phyloP scores from a whole-genome alignment of 805 yeast genomes.

The Hanseniaspora mollemarum region DNA sequence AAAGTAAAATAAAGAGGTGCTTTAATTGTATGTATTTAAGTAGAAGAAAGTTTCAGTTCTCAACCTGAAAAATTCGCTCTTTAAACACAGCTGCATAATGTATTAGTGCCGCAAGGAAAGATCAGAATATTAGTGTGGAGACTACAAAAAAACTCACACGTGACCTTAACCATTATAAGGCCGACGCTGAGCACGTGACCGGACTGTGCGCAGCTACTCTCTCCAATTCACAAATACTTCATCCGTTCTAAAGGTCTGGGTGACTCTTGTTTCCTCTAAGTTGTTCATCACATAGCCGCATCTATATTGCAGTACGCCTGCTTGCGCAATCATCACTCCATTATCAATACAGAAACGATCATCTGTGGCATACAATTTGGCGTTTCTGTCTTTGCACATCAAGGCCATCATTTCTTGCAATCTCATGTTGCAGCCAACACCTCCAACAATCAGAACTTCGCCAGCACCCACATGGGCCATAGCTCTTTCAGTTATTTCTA shows the following conservation, averaged over 20 bases:
- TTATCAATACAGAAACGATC: slow-evolving; percentile 95
- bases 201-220: too few relatives aligned
- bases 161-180: too few relatives aligned
- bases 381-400: slow-evolving; percentile 79
- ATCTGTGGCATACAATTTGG: slow-evolving; percentile 87
- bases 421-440: slow-evolving; percentile 92
- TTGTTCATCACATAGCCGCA: slow-evolving; percentile 55
- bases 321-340: slow-evolving; percentile 98
- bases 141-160: too few relatives aligned
- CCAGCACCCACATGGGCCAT: slow-evolving; percentile 90
- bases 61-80: too few relatives aligned
- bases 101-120: too few relatives aligned
- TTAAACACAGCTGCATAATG: too few relatives aligned
- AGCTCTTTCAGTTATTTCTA: slow-evolving; percentile 94
- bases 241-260: slow-evolving; percentile 89
- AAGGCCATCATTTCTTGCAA: slow-evolving; percentile 92
- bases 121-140: too few relatives aligned
- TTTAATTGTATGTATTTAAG: too few relatives aligned
- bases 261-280: slow-evolving; percentile 65
- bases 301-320: slow-evolving; percentile 77
- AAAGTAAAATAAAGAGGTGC: too few relatives aligned
- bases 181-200: too few relatives aligned
- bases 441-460: slow-evolving; percentile 92
- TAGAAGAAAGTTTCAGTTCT: too few relatives aligned
- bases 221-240: slow-evolving; percentile 88